Conservation (phyloP, 2,329 filamentous ascomycete genomes). For the Pseudogymnoascus sp. region DNA sequence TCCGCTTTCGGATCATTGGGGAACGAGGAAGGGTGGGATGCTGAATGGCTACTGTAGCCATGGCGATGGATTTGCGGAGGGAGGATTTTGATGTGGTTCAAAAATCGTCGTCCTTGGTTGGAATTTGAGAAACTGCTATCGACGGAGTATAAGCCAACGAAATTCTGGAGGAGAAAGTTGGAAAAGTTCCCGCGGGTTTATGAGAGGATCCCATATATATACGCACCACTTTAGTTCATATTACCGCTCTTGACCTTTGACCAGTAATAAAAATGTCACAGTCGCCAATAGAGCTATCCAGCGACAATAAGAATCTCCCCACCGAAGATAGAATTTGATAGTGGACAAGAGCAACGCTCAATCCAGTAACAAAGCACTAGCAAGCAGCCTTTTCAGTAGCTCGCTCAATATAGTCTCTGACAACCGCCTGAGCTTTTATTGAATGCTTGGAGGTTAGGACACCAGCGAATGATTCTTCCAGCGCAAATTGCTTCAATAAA, state of each 20-base stretch:
- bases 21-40: constrained; percentile 26
- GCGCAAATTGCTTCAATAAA: constrained; percentile 1
- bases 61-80: background rate
- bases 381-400: background rate
- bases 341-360: background rate
- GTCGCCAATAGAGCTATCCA: background rate
- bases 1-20: constrained; percentile 15
- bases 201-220: background rate
- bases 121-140: background rate
- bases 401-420: background rate
- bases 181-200: background rate
- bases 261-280: background rate
- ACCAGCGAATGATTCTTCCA: background rate
- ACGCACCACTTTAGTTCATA: background rate
- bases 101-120: background rate
- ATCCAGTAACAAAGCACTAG: background rate
- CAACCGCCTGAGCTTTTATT: background rate
- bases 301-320: background rate
- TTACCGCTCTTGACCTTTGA: background rate
- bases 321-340: background rate
- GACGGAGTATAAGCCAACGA: background rate
- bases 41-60: constrained; percentile 15
- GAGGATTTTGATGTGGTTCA: background rate
- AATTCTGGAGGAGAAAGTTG: background rate
- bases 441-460: background rate